These are phyloP conservation scores for Fusarium cicatricum DNA, from an alignment of 2,329 filamentous ascomycete species.

Conservation along the genomic window DNA sequence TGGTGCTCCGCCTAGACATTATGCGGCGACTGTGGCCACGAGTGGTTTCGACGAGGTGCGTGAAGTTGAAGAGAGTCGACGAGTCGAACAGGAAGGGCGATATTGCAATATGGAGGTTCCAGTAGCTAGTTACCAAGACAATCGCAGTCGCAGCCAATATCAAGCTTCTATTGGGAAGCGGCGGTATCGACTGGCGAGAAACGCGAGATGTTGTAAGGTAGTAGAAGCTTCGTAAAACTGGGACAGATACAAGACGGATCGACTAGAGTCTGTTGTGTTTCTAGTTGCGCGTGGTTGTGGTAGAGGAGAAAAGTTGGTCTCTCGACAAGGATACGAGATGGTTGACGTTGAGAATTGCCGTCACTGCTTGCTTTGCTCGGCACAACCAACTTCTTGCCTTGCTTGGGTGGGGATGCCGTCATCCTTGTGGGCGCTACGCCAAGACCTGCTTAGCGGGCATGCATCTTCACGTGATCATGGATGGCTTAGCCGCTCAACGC, in stretches of 20 bases:
- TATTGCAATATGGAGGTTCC: neutral
- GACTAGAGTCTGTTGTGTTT: neutral
- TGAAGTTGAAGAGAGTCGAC: neutral
- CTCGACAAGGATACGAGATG: constrained; percentile 6
- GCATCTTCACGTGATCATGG: constrained; percentile 32
- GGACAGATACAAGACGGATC: neutral
- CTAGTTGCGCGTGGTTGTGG: constrained; percentile 4
- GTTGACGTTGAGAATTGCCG: constrained; percentile 34
- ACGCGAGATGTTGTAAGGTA: neutral
- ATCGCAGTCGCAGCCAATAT: constrained; percentile 5
- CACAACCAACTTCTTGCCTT: constrained; percentile 37
- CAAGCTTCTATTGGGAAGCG: constrained; percentile 10
- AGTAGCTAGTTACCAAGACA: constrained; percentile 4
- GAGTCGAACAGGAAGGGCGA: neutral
- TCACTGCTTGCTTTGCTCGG: constrained; percentile 22
- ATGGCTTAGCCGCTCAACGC: constrained; percentile 15
- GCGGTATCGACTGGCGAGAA: constrained; percentile 12
- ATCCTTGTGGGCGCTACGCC: constrained; percentile 40
- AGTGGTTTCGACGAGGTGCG: neutral
- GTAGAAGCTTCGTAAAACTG: neutral
- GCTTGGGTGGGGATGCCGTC: constrained; percentile 41
- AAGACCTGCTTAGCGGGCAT: constrained; percentile 24
- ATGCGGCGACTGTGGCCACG: constrained; percentile 18
- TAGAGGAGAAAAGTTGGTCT: constrained; percentile 17
- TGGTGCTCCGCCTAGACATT: constrained; percentile 71